Percentiles rank a stretch among this genome's conserved stretches.
These are phyloP conservation scores for Paracoccidioides lutzii DNA, from an alignment of 2,329 filamentous ascomycete genomes.

Conservation along the genomic window DNA sequence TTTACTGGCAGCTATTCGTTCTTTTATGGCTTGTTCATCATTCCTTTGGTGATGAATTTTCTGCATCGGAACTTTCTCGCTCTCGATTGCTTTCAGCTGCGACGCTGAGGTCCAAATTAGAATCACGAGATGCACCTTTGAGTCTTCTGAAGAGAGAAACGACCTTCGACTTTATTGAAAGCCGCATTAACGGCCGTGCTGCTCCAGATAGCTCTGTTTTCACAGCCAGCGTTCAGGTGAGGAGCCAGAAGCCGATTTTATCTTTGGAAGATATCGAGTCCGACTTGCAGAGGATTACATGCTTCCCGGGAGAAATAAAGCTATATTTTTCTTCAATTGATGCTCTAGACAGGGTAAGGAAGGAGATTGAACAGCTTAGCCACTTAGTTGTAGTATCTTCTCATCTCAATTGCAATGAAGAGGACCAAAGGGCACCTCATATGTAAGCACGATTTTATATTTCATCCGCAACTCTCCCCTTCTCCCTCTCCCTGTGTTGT, in stretches of 20 bases:
- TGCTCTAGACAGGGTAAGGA: constrained; percentile 2
- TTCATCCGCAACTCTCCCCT: neutral
- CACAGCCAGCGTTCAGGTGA: constrained; percentile 7
- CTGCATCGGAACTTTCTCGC: neutral
- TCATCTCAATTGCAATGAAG: constrained; percentile 12
- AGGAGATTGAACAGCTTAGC: constrained; percentile 5
- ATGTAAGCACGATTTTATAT: constrained; percentile 8
- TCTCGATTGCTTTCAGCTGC: constrained; percentile 2
- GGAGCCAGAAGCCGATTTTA: constrained; percentile 8
- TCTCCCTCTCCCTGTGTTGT: neutral
- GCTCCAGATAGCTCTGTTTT: constrained; percentile 5
- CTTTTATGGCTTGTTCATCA: neutral
- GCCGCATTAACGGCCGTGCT: neutral
- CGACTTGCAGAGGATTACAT: constrained; percentile 5
- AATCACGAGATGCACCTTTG: neutral
- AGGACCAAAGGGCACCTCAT: constrained; percentile 12
- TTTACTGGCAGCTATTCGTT: neutral
- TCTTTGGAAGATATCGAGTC: constrained; percentile 9
- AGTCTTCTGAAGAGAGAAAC: constrained; percentile 2
- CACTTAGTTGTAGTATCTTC: constrained; percentile 12
- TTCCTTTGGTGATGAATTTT: neutral
- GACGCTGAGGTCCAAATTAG: neutral
- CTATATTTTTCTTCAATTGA: constrained; percentile 5
- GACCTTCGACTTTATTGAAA: constrained; percentile 3
- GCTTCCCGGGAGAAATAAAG: constrained; percentile 7